phyloP scores from a whole-genome alignment of 345 rosid species.

The Citrus australasica region DNA sequence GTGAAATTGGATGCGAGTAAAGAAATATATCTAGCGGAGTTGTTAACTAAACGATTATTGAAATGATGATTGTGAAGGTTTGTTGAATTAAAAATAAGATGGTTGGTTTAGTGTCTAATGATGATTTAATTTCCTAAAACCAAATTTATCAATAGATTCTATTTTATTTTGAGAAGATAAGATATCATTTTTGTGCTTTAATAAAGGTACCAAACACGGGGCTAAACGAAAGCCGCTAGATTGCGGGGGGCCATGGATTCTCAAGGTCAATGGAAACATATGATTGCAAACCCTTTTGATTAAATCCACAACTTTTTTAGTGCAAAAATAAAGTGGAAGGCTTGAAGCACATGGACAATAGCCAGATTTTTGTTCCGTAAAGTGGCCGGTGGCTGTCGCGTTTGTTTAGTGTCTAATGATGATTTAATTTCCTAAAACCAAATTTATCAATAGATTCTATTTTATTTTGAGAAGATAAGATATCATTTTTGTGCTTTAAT shows the following conservation, averaged over 20 bases:
- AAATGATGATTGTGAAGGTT: conserved; percentile 11
- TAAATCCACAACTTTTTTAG: background rate
- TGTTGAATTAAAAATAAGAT: background rate
- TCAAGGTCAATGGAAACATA: background rate
- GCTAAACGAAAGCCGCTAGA: conserved; percentile 7
- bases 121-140: conserved; percentile 2
- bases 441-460: background rate
- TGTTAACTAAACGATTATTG: background rate
- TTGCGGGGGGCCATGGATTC: conserved; percentile 8
- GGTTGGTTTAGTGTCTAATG: conserved; percentile 1
- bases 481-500: background rate
- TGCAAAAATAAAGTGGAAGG: background rate
- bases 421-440: conserved; percentile 2
- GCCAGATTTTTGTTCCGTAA: background rate
- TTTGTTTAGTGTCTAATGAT: conserved; percentile 8
- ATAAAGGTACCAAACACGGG: conserved; percentile 4
- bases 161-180: background rate
- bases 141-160: background rate
- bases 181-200: background rate
- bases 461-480: background rate
- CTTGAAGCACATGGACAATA: background rate
- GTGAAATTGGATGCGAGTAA: conserved; percentile 13
- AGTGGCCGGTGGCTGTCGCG: background rate
- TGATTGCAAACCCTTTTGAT: background rate
- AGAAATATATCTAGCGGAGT: conserved; percentile 15